A percentile compares a stretch with the other conserved stretches of the same genome.
These are phyloP conservation scores for Pseudopyricularia cyperi DNA, from an alignment of 2,329 filamentous ascomycete genomes.

Conservation along the genomic window DNA sequence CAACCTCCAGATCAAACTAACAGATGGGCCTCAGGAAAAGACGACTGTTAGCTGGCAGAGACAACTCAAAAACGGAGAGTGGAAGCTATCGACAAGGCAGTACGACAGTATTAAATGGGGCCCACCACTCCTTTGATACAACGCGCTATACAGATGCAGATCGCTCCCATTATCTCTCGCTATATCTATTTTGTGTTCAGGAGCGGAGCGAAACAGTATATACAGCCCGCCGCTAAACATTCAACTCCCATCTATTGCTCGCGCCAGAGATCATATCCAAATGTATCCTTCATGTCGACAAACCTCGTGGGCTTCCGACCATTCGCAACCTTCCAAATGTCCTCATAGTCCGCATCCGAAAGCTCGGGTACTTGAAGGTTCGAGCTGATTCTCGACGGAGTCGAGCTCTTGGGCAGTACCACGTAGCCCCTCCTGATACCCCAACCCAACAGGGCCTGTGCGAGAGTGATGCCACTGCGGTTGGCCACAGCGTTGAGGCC, in stretches of 20 bases:
- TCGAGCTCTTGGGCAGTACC: slow-evolving; percentile 59
- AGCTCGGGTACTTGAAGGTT: slow-evolving; percentile 33
- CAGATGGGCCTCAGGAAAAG: not conserved
- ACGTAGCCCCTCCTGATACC: slow-evolving; percentile 52
- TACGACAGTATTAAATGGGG: too few species aligned
- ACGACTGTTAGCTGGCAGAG: not conserved
- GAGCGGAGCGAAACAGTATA: slow-evolving; percentile 7
- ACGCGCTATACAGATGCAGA: not conserved
- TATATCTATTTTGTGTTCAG: not conserved
- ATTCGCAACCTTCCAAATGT: slow-evolving; percentile 50
- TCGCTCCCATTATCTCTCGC: not conserved
- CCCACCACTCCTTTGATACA: too few species aligned
- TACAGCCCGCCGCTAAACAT: not conserved
- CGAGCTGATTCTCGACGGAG: slow-evolving; percentile 50
- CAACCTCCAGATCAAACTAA: not conserved
- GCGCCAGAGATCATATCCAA: slow-evolving; percentile 61
- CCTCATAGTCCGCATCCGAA: slow-evolving; percentile 35
- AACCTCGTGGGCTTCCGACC: slow-evolving; percentile 52
- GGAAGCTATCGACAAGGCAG: not conserved
- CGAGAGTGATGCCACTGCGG: slow-evolving; percentile 43
- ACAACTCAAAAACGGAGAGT: not conserved
- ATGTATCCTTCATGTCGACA: slow-evolving; percentile 73
- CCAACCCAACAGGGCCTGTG: slow-evolving; percentile 52
- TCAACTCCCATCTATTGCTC: slow-evolving; percentile 19
- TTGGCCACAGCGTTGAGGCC: slow-evolving; percentile 44